Evolutionary conservation across 1,284 basidiomycete genomes (phyloP).

Genomic region (Puccinia triticina): DNA sequence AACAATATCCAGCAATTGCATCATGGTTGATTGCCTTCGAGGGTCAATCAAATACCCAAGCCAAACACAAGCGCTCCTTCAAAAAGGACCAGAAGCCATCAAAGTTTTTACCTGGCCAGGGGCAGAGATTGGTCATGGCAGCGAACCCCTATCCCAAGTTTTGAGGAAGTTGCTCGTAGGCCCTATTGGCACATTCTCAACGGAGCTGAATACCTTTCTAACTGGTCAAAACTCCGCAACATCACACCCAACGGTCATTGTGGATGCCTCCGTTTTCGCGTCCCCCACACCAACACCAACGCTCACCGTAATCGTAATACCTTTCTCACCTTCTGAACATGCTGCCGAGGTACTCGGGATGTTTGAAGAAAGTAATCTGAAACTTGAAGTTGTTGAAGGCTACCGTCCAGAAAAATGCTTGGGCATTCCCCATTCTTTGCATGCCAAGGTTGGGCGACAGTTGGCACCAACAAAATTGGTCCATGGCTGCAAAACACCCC

Average conservation of each 20-base stretch:
- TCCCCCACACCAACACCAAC: neutral
- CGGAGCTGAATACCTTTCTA: neutral
- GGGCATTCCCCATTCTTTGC: constrained; percentile 11
- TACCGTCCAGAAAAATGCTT: neutral
- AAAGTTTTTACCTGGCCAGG: constrained; percentile 20
- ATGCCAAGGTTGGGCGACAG: neutral
- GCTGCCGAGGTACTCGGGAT: neutral
- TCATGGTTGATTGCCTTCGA: neutral
- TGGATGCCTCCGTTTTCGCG: neutral
- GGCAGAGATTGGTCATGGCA: neutral
- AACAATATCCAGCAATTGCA: neutral
- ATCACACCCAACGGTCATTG: neutral
- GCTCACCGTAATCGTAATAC: neutral
- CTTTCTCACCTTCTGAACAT: neutral
- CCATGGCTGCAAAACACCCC: neutral
- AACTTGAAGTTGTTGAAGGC: neutral
- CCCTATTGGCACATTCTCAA: neutral
- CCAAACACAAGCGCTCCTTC: neutral
- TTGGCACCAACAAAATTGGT: neutral
- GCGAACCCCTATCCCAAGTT: neutral
- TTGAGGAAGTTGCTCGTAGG: constrained; percentile 12
- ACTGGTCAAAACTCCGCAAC: neutral
- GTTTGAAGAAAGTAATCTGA: neutral
- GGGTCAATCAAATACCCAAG: neutral
- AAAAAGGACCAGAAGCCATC: neutral